phyloP scores from a whole-genome alignment of 495 filamentous ascomycete genomes.

The Opeltia flavorubescens region DNA sequence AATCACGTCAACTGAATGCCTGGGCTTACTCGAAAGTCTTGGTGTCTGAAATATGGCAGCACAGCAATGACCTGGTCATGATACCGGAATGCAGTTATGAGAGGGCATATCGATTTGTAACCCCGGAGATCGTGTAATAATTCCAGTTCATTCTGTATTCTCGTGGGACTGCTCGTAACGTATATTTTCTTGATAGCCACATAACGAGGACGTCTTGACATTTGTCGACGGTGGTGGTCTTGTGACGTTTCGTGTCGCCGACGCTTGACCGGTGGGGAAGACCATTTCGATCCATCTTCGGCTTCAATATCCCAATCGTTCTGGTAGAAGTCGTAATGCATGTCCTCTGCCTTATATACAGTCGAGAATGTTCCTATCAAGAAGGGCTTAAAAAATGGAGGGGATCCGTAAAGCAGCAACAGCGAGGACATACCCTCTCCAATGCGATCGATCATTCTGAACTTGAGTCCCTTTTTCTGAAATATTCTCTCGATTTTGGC shows the following conservation, averaged over 20 bases:
- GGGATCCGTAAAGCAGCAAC: not conserved
- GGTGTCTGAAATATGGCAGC: slow-evolving; percentile 87
- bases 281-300: slow-evolving; percentile 47
- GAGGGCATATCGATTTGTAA: slow-evolving; percentile 72
- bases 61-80: slow-evolving; percentile 92
- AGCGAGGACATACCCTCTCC: slow-evolving; percentile 56
- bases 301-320: slow-evolving; percentile 77
- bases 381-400: not conserved
- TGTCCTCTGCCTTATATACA: slow-evolving; percentile 95
- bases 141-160: slow-evolving; percentile 94
- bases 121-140: slow-evolving; percentile 80
- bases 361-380: slow-evolving; percentile 81
- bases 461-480: slow-evolving; percentile 64
- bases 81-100: slow-evolving; percentile 90
- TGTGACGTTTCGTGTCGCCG: slow-evolving; percentile 24
- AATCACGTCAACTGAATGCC: not conserved
- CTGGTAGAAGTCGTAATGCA: slow-evolving; percentile 68
- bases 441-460: slow-evolving; percentile 88
- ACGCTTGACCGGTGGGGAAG: slow-evolving; percentile 42
- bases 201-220: slow-evolving; percentile 43
- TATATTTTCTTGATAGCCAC: slow-evolving; percentile 99
- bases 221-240: slow-evolving; percentile 14
- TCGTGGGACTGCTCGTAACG: slow-evolving; percentile 81
- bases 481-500: slow-evolving; percentile 67
- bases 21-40: slow-evolving; percentile 59